Conservation (phyloP, 2,329 filamentous ascomycete species). For the Pestalotiopsis sp. region DNA sequence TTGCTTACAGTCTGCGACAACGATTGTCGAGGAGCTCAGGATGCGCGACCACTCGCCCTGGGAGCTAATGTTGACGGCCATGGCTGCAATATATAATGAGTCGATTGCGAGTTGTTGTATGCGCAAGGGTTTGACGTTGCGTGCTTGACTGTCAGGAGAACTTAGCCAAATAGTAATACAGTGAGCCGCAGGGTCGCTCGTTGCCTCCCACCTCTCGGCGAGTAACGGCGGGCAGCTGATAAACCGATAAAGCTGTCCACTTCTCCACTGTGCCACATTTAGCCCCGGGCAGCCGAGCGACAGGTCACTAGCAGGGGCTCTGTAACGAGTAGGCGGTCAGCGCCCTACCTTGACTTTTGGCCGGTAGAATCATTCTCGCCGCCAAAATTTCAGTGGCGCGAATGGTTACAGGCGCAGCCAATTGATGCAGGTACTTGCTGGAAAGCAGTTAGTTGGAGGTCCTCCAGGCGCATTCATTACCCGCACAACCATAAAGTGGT, state of each 20-base stretch:
- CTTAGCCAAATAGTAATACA: neutral
- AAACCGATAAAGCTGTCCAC: conserved; percentile 9
- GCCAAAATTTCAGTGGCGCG: conserved; percentile 6
- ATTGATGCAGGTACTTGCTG: neutral
- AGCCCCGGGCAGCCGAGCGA: neutral
- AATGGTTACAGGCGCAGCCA: too few relatives aligned
- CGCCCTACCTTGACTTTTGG: neutral
- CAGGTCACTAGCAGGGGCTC: neutral
- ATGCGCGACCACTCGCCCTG: conserved; percentile 72
- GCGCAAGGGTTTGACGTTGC: neutral
- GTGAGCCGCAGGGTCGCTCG: neutral
- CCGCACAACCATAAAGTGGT: neutral
- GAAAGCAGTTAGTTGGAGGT: neutral
- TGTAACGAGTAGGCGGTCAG: conserved; percentile 11
- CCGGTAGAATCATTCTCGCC: conserved; percentile 6
- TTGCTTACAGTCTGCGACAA: conserved; percentile 85
- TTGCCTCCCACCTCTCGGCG: neutral
- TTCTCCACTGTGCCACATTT: conserved; percentile 7
- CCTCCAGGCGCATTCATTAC: neutral
- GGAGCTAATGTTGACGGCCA: conserved; percentile 61
- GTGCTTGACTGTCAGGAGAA: neutral
- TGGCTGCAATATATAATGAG: neutral
- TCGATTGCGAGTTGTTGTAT: neutral
- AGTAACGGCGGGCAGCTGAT: neutral
- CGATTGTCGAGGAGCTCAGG: conserved; percentile 73